Percentiles rank a stretch among this genome's conserved stretches.
Evolutionary conservation across 1,139 yeast genomes (phyloP).

Genomic region (Sugiyamaella paludigena): DNA sequence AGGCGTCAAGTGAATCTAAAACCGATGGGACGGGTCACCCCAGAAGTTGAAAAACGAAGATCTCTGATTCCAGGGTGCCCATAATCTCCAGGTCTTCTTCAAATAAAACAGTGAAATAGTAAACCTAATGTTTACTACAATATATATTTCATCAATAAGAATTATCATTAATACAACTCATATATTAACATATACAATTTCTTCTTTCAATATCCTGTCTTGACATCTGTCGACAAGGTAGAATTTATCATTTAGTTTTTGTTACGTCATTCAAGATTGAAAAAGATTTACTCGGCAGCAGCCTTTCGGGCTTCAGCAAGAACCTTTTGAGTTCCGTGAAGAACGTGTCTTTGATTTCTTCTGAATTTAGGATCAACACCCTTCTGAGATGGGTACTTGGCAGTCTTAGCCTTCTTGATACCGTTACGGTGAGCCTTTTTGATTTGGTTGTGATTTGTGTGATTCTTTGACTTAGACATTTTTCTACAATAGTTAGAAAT

Average conservation of each 20-base stretch:
- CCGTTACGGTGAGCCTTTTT: constrained; percentile 99
- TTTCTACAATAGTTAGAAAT: constrained; percentile 17
- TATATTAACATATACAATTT: constrained; percentile 12
- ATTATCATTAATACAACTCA: constrained; percentile 2
- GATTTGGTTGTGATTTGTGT: constrained; percentile 99
- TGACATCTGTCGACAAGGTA: no score
- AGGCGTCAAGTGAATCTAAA: no score
- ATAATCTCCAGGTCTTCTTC: no score
- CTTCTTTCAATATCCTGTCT: background rate
- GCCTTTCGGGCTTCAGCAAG: constrained; percentile 49
- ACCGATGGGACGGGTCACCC: no score
- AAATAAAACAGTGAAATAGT: no score
- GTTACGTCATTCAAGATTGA: background rate
- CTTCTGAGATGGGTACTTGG: constrained; percentile 97
- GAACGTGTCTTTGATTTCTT: constrained; percentile 99
- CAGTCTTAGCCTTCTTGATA: constrained; percentile 97
- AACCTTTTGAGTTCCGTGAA: constrained; percentile 95
- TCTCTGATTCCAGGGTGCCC: no score
- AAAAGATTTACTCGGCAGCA: background rate
- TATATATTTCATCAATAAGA: background rate
- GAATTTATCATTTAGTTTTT: background rate
- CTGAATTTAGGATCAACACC: constrained; percentile 99
- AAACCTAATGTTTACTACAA: no score
- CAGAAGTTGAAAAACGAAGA: no score
- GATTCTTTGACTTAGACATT: constrained; percentile 99